Conservation (phyloP, 1,284 basidiomycete genomes). For the Ganoderma resinaceum region DNA sequence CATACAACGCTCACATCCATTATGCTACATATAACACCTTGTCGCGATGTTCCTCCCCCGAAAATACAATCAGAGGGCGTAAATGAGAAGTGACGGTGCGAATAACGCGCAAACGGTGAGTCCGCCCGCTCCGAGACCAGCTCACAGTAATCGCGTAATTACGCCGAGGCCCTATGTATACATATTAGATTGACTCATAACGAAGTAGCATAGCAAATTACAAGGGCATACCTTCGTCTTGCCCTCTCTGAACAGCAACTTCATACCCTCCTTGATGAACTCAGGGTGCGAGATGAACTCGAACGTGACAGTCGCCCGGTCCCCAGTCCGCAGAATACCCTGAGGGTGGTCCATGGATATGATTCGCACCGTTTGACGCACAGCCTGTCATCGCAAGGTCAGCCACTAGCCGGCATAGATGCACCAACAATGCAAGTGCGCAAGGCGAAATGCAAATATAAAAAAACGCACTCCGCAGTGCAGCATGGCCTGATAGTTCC, state of each 20-base stretch:
- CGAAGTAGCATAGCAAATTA: neutral
- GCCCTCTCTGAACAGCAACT: conserved; percentile 90
- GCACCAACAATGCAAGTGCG: neutral
- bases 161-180: conserved; percentile 44
- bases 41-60: conserved; percentile 11
- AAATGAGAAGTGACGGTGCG: conserved; percentile 2
- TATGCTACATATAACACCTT: conserved; percentile 15
- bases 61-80: conserved; percentile 8
- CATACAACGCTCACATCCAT: neutral
- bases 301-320: conserved; percentile 89
- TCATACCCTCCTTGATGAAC: conserved; percentile 91
- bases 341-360: conserved; percentile 89
- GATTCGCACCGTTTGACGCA: conserved; percentile 92
- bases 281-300: conserved; percentile 92
- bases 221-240: conserved; percentile 88
- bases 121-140: neutral
- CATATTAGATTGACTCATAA: neutral
- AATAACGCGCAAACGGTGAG: neutral
- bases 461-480: conserved; percentile 74
- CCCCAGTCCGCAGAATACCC: conserved; percentile 88
- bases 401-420: conserved; percentile 4
- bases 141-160: conserved; percentile 44
- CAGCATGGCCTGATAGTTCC: conserved; percentile 90
- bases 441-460: neutral
- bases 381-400: conserved; percentile 53